A percentile compares a stretch with the other conserved stretches of the same genome.
Evolutionary conservation across 768 basidiomycete genomes (phyloP).

Genomic region (Dacryopinax primogenitus): DNA sequence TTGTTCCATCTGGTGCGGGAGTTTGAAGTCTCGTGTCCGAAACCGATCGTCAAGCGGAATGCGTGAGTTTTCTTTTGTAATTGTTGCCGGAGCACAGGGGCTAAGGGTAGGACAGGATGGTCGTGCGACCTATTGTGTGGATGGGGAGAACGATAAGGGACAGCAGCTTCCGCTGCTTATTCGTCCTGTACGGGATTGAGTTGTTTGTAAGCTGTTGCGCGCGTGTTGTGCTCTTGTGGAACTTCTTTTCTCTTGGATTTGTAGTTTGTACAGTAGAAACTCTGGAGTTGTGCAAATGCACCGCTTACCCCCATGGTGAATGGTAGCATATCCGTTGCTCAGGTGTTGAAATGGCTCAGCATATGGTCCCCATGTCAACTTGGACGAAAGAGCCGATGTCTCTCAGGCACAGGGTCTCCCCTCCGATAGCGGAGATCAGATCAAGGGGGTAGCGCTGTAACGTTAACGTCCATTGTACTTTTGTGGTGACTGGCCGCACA

Average conservation of each 20-base stretch:
- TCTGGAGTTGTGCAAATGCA: neutral
- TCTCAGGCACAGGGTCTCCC: no score
- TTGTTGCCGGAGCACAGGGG: neutral
- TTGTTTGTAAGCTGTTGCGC: neutral
- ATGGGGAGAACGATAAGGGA: neutral
- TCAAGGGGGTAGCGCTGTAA: neutral
- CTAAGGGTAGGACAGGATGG: neutral
- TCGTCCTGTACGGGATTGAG: neutral
- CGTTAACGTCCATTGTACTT: slow-evolving; percentile 2
- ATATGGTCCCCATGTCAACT: no score
- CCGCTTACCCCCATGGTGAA: no score
- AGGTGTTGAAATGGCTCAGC: no score
- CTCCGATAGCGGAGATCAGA: slow-evolving; percentile 6
- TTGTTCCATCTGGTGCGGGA: neutral
- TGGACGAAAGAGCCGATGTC: no score
- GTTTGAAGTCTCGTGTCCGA: neutral
- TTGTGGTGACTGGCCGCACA: no score
- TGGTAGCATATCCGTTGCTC: no score
- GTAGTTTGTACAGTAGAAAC: neutral
- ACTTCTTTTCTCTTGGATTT: neutral
- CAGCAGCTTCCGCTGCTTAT: neutral
- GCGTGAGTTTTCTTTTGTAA: neutral
- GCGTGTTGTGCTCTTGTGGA: no score
- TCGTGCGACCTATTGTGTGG: neutral
- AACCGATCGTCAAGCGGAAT: slow-evolving; percentile 2